Percentiles rank a stretch among this genome's conserved stretches.
These are phyloP conservation scores for Ceratorhiza oryzae-sativae DNA, from an alignment of 1,284 basidiomycete genomes.

Conservation along the genomic window DNA sequence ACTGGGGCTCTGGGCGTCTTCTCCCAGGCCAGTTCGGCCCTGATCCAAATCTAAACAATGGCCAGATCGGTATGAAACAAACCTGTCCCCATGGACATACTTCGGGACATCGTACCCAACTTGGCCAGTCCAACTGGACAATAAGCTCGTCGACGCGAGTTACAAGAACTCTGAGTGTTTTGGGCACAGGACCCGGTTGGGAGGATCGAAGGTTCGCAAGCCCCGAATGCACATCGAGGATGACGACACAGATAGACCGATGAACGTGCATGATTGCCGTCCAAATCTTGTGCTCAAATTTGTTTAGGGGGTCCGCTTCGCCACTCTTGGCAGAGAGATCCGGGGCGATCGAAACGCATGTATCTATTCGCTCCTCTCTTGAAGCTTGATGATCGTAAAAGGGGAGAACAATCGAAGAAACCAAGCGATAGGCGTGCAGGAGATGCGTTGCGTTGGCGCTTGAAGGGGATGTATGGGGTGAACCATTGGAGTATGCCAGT, in stretches of 20 bases:
- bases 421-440: slow-evolving; percentile 8
- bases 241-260: slow-evolving; percentile 11
- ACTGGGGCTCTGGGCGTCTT: background rate
- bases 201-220: background rate
- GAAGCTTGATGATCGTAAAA: slow-evolving; percentile 11
- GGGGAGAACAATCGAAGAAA: slow-evolving; percentile 19
- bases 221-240: slow-evolving; percentile 10
- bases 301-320: background rate
- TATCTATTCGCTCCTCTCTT: slow-evolving; percentile 1
- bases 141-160: slow-evolving; percentile 1
- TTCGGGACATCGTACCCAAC: slow-evolving; percentile 26
- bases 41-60: slow-evolving; percentile 22
- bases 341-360: slow-evolving; percentile 7
- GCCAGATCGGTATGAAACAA: slow-evolving; percentile 29
- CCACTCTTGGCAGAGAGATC: background rate
- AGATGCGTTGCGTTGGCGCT: slow-evolving; percentile 1
- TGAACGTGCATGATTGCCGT: slow-evolving; percentile 20
- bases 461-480: background rate
- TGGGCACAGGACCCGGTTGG: background rate
- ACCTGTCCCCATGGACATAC: slow-evolving; percentile 31
- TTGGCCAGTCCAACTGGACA: slow-evolving; percentile 16
- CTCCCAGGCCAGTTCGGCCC: background rate
- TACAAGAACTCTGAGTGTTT: background rate
- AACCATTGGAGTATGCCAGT: background rate
- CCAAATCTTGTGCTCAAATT: slow-evolving; percentile 9